Conservation (phyloP, 2,329 filamentous ascomycete genomes). For the Sphaerulina populicola region DNA sequence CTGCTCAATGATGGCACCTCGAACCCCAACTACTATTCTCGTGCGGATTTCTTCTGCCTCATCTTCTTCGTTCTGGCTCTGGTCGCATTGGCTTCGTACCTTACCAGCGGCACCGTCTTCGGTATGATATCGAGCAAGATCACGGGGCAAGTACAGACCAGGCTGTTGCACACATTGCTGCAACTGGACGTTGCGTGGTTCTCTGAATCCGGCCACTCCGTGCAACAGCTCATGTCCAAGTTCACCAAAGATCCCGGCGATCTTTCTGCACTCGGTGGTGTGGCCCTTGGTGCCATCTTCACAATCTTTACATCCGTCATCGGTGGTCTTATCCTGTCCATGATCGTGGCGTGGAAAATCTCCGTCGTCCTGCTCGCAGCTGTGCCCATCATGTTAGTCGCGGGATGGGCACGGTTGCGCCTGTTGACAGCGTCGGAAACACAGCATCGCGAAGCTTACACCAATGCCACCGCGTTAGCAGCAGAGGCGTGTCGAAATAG, state of each 20-base stretch:
- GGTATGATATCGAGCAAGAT: slow-evolving; percentile 43
- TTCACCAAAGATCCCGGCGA: slow-evolving; percentile 44
- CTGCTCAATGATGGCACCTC: slow-evolving; percentile 40
- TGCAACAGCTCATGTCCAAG: slow-evolving; percentile 40
- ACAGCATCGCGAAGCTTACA: slow-evolving; percentile 56
- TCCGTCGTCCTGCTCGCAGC: slow-evolving; percentile 44
- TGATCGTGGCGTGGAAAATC: slow-evolving; percentile 45
- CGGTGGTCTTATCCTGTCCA: slow-evolving; percentile 42
- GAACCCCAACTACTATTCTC: slow-evolving; percentile 17
- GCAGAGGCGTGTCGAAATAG: slow-evolving; percentile 60
- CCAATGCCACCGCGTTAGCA: slow-evolving; percentile 55
- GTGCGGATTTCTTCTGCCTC: slow-evolving; percentile 38
- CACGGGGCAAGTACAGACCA: slow-evolving; percentile 38
- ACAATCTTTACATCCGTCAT: slow-evolving; percentile 42
- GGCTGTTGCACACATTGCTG: slow-evolving; percentile 46
- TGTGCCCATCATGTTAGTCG: slow-evolving; percentile 42
- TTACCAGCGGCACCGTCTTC: slow-evolving; percentile 41
- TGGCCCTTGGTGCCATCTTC: slow-evolving; percentile 45
- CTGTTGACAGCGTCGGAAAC: slow-evolving; percentile 52
- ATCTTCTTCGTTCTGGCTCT: slow-evolving; percentile 49
- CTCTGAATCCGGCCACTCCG: slow-evolving; percentile 36
- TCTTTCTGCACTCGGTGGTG: slow-evolving; percentile 42
- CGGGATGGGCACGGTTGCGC: slow-evolving; percentile 41
- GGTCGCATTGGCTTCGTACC: slow-evolving; percentile 41
- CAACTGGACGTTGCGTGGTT: slow-evolving; percentile 50